phyloP scores from a whole-genome alignment of 2,329 filamentous ascomycete genomes.

The Trichophyton schoenleinii region DNA sequence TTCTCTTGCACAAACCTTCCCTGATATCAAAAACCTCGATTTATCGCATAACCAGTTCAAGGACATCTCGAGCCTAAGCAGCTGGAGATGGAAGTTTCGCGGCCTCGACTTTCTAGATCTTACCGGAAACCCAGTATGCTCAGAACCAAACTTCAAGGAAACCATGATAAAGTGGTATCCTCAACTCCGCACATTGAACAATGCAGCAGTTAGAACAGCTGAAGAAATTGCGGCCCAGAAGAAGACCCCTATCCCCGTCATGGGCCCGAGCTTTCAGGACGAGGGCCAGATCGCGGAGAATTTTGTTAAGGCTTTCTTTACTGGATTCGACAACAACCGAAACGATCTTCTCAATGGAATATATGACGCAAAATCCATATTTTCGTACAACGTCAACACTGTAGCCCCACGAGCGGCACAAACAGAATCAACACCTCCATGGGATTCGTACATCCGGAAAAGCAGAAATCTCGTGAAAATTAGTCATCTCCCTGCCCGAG shows the following conservation, averaged over 20 bases:
- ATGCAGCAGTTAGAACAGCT: constrained; percentile 57
- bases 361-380: constrained; percentile 64
- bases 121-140: constrained; percentile 60
- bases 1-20: constrained; percentile 63
- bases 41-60: constrained; percentile 71
- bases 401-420: constrained; percentile 41
- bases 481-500: constrained; percentile 46
- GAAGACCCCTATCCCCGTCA: constrained; percentile 50
- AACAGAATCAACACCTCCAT: constrained; percentile 36
- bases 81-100: constrained; percentile 69
- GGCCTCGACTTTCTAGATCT: constrained; percentile 71
- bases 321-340: constrained; percentile 60
- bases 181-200: constrained; percentile 64
- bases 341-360: constrained; percentile 49
- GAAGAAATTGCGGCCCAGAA: constrained; percentile 51
- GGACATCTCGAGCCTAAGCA: constrained; percentile 53
- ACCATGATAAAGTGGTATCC: constrained; percentile 75
- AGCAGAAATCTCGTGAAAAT: constrained; percentile 69
- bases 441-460: constrained; percentile 62
- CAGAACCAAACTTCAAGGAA: constrained; percentile 47
- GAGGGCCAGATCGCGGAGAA: constrained; percentile 60
- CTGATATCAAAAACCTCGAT: constrained; percentile 77
- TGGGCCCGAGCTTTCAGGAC: constrained; percentile 59
- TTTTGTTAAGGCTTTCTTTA: constrained; percentile 63
- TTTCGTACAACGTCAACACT: constrained; percentile 63